Evolutionary conservation across 176 grass and related monocot genomes (phyloP), one percentile per base, ranked within the genome.

Genomic region (Triticum timopheevii): DNA sequence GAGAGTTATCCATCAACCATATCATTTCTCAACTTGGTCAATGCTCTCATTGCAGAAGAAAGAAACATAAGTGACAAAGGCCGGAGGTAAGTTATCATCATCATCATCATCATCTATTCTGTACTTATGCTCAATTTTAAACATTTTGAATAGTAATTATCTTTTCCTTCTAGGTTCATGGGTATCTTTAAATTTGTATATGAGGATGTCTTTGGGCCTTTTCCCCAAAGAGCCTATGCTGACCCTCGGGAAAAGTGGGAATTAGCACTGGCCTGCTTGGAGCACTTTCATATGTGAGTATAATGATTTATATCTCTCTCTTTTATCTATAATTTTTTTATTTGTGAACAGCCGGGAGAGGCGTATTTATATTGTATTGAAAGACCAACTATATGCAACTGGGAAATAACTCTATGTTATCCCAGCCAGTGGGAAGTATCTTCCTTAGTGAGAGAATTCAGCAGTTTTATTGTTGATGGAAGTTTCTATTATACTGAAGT

Each of bases 131-230:
- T 84, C 3, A 12, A 47, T 68, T 59, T 84, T 83, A 61, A 84
- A 81, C 36, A 47, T 61, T 45, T 68, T 76, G 31, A 23, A 80
- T 22, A 84, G 11, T 16, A 45, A 36, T 9, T 9, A 68, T 20
- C 5, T 83, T 84, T 77, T 78, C 34, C 39, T 67, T 28, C 73
- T 83, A 98, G 93, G 69, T 98, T 98, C 85, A 78, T 95, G 77
- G 96, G 92, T 64, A 98, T 98, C 79, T 98, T 95, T 76, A 98
- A 89, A 81, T 98, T 98, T 91, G 92, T 98, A 62, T 95, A 95
- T 88, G 93, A 98, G 73, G 89, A 98, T 80, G 96, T 98, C 38
- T 98, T 95, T 81, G 93, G 91, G 82, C 90, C 92, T 86, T 98
- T 98, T 83, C 93, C 92, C 67, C 96, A 98, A 82, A 95, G 96